A percentile compares a stretch with the other conserved stretches of the same genome.
These are phyloP conservation scores for Boletus reticuloceps DNA, from an alignment of 768 basidiomycete genomes.

Conservation along the genomic window DNA sequence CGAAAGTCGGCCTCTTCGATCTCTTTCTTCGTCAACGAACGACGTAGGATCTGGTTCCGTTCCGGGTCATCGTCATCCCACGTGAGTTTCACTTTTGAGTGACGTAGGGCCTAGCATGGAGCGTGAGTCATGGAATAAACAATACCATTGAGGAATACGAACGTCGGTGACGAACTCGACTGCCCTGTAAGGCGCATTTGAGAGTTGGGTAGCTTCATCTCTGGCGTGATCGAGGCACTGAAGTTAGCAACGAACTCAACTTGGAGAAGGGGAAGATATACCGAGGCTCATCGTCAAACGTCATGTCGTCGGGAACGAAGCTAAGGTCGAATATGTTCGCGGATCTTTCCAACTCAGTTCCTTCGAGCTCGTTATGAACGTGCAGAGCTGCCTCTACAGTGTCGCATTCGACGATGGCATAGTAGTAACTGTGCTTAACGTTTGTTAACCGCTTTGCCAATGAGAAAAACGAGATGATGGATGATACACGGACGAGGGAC, in stretches of 20 bases:
- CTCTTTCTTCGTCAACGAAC: conserved; percentile 75
- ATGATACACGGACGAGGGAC: conserved; percentile 21
- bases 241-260: background rate
- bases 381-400: conserved; percentile 71
- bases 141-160: conserved; percentile 27
- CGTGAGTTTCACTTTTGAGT: conserved; percentile 96
- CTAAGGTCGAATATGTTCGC: conserved; percentile 96
- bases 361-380: conserved; percentile 83
- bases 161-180: conserved; percentile 94
- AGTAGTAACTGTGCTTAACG: conserved; percentile 72
- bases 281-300: conserved; percentile 76
- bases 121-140: background rate
- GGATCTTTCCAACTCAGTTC: conserved; percentile 93
- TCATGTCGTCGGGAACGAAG: conserved; percentile 88
- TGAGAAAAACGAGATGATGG: background rate
- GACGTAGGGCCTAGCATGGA: conserved; percentile 75
- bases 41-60: conserved; percentile 75
- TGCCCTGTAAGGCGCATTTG: conserved; percentile 58
- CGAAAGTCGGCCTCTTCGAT: conserved; percentile 91
- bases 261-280: conserved; percentile 25
- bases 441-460: conserved; percentile 2
- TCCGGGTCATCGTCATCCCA: conserved; percentile 99
- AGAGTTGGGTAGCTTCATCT: conserved; percentile 78
- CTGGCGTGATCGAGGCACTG: conserved; percentile 36
- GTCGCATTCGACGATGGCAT: conserved; percentile 91